Evolutionary conservation across 768 basidiomycete genomes (phyloP).

Genomic region (Lentinula raphanica): DNA sequence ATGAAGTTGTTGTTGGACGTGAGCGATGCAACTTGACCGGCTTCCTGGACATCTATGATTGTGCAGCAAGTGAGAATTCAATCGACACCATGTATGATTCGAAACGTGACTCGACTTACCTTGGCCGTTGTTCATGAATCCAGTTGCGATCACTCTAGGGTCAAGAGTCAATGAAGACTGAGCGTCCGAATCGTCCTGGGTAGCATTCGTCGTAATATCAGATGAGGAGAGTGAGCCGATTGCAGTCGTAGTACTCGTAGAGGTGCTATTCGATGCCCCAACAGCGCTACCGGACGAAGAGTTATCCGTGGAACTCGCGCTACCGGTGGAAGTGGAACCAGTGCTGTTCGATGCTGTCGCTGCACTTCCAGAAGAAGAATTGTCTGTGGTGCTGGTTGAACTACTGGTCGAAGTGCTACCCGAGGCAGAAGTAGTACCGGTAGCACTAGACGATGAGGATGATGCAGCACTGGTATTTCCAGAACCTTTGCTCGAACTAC

Average conservation of each 20-base stretch:
- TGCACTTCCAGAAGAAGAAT: slow-evolving; percentile 12
- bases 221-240: slow-evolving; percentile 13
- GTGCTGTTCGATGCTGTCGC: slow-evolving; percentile 12
- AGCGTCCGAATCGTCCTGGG: slow-evolving; percentile 27
- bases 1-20: slow-evolving; percentile 73
- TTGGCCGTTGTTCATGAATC: slow-evolving; percentile 54
- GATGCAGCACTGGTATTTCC: neutral
- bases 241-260: slow-evolving; percentile 17
- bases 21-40: slow-evolving; percentile 51
- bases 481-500: neutral
- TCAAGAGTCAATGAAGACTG: slow-evolving; percentile 41
- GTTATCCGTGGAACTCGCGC: neutral
- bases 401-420: no score
- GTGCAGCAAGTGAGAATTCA: neutral
- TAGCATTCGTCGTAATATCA: slow-evolving; percentile 1
- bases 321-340: slow-evolving; percentile 4
- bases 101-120: neutral
- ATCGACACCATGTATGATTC: slow-evolving; percentile 21
- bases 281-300: slow-evolving; percentile 4
- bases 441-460: neutral
- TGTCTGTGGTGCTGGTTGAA: slow-evolving; percentile 7
- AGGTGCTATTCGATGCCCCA: slow-evolving; percentile 9
- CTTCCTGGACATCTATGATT: slow-evolving; percentile 19
- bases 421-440: neutral
- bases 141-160: slow-evolving; percentile 45